These are phyloP conservation scores for Fonsecaea monophora DNA, from an alignment of 2,329 filamentous ascomycete genomes.

Conservation along the genomic window DNA sequence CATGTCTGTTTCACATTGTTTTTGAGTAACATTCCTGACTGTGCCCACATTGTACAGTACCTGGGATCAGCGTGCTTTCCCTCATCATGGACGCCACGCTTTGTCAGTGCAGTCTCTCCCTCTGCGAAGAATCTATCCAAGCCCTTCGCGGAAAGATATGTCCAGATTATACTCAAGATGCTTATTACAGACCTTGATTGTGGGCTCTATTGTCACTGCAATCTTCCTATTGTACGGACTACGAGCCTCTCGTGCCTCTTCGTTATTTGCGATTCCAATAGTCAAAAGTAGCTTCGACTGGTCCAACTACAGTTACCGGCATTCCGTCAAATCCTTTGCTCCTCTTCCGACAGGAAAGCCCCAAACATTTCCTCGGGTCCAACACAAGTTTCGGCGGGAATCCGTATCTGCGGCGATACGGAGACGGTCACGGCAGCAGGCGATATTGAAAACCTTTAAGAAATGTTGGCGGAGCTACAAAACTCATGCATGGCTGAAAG, in stretches of 20 bases:
- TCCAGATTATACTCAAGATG: slow-evolving; percentile 1
- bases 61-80: not conserved
- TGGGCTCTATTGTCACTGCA: not conserved
- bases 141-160: slow-evolving; percentile 4
- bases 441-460: slow-evolving; percentile 58
- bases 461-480: slow-evolving; percentile 67
- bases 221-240: not conserved
- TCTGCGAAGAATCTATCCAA: slow-evolving; percentile 10
- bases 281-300: slow-evolving; percentile 19
- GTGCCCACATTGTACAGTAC: too few species aligned
- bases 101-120: not conserved
- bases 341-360: slow-evolving; percentile 39
- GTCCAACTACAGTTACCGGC: slow-evolving; percentile 7
- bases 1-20: not conserved
- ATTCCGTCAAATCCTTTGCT: slow-evolving; percentile 16
- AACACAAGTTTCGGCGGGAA: slow-evolving; percentile 42
- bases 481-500: slow-evolving; percentile 66
- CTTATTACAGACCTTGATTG: not conserved
- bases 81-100: not conserved
- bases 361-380: slow-evolving; percentile 41
- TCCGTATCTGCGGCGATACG: slow-evolving; percentile 10
- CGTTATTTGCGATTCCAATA: not conserved
- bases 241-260: not conserved
- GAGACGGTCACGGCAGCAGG: slow-evolving; percentile 45
- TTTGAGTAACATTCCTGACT: not conserved